phyloP scores from a whole-genome alignment of 2,329 filamentous ascomycete species.

The Thelonectria olida region DNA sequence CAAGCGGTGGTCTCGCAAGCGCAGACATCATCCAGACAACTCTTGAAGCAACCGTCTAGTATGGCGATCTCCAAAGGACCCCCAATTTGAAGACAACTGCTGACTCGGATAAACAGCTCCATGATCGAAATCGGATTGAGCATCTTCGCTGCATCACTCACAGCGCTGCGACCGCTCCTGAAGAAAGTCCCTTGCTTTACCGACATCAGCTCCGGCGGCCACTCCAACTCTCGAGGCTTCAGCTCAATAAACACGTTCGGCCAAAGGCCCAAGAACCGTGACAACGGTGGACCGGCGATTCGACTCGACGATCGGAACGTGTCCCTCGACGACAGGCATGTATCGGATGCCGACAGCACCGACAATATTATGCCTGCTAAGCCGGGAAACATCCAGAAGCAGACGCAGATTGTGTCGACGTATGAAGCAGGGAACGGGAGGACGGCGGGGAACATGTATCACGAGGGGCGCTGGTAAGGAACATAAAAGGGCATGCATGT shows the following conservation, averaged over 20 bases:
- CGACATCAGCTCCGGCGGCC: not conserved
- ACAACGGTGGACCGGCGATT: not conserved
- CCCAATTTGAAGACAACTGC: not conserved
- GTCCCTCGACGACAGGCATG: not conserved
- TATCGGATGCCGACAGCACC: conserved; percentile 3
- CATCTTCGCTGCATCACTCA: conserved; percentile 6
- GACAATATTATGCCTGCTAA: conserved; percentile 14
- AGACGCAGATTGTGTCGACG: not conserved
- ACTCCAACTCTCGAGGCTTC: not conserved
- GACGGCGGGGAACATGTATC: too few relatives aligned
- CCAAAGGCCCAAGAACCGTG: not conserved
- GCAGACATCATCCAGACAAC: not conserved
- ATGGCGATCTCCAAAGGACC: not conserved
- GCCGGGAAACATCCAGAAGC: not conserved
- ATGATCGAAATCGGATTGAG: conserved; percentile 2
- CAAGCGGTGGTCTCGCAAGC: not conserved
- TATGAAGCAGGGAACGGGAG: not conserved
- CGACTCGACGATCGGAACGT: conserved; percentile 6
- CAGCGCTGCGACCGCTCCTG: conserved; percentile 16
- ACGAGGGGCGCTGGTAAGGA: too few relatives aligned
- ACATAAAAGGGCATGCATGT: too few relatives aligned
- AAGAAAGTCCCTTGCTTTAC: conserved; percentile 12
- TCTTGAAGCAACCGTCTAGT: conserved; percentile 4
- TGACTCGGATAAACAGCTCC: not conserved
- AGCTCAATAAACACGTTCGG: not conserved